phyloP scores from a whole-genome alignment of 1,284 basidiomycete genomes.

The Naganishia liquefaciens region DNA sequence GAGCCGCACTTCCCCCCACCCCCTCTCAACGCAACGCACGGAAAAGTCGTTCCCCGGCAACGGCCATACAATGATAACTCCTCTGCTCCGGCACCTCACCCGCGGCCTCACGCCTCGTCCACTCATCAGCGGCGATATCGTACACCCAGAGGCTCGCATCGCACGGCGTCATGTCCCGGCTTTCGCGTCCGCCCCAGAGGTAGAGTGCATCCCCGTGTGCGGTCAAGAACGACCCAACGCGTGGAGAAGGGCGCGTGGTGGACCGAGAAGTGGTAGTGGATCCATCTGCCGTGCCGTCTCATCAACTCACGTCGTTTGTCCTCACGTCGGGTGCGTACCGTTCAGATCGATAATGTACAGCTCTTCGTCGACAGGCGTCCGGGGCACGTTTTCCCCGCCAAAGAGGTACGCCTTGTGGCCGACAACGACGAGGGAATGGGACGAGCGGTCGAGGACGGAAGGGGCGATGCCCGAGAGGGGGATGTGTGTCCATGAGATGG shows the following conservation, averaged over 20 bases:
- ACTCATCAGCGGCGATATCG: conserved; percentile 8
- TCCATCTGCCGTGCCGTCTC: background rate
- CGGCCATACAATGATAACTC: conserved; percentile 37
- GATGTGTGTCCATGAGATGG: conserved; percentile 1
- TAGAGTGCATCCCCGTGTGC: conserved; percentile 35
- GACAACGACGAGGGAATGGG: conserved; percentile 32
- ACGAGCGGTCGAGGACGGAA: conserved; percentile 32
- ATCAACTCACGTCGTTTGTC: background rate
- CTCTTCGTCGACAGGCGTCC: conserved; percentile 41
- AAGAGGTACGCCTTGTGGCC: conserved; percentile 37
- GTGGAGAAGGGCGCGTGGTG: conserved; percentile 30
- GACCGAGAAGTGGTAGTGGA: conserved; percentile 18
- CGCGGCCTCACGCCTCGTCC: background rate
- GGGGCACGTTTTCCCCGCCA: conserved; percentile 44
- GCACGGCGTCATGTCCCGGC: conserved; percentile 43
- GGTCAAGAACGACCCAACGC: conserved; percentile 41
- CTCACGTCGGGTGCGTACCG: conserved; percentile 2
- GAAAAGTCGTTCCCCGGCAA: conserved; percentile 5
- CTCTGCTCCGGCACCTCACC: conserved; percentile 28
- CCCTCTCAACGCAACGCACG: conserved; percentile 8
- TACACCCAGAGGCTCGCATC: conserved; percentile 24
- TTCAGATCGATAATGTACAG: conserved; percentile 37
- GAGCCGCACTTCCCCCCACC: no score
- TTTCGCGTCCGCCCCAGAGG: conserved; percentile 47
- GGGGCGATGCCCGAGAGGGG: background rate